phyloP scores from a whole-genome alignment of 345 rosid genomes.

The Theobroma cacao region DNA sequence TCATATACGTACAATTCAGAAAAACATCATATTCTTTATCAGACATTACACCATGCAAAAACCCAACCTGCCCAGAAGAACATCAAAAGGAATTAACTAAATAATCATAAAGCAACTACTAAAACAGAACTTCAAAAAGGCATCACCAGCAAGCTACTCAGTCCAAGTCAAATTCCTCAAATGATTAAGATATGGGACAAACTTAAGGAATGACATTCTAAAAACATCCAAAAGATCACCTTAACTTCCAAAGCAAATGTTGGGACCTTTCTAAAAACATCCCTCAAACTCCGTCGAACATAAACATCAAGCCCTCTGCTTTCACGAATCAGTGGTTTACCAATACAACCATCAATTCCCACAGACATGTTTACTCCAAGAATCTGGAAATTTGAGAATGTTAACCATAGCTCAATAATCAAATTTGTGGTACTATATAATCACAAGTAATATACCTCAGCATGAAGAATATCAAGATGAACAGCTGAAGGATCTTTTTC shows the following conservation, averaged over 20 bases:
- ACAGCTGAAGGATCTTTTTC: slow-evolving; percentile 93
- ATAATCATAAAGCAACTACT: neutral
- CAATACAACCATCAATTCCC: slow-evolving; percentile 76
- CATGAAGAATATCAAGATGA: slow-evolving; percentile 89
- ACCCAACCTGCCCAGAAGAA: slow-evolving; percentile 68
- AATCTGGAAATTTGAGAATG: slow-evolving; percentile 52
- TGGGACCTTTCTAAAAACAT: slow-evolving; percentile 92
- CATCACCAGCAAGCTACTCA: neutral
- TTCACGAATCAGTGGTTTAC: slow-evolving; percentile 88
- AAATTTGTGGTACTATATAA: slow-evolving; percentile 9
- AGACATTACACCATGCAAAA: slow-evolving; percentile 79
- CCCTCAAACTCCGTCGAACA: slow-evolving; percentile 92
- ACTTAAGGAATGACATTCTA: neutral
- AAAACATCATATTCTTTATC: slow-evolving; percentile 90
- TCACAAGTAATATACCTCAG: slow-evolving; percentile 60
- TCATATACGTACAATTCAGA: slow-evolving; percentile 60
- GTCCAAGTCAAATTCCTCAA: neutral
- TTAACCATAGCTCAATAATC: slow-evolving; percentile 14
- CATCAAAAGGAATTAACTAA: slow-evolving; percentile 9
- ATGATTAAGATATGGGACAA: neutral
- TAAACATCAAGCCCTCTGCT: slow-evolving; percentile 81
- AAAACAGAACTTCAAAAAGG: neutral
- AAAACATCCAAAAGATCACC: slow-evolving; percentile 39
- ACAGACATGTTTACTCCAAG: slow-evolving; percentile 92
- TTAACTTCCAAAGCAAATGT: slow-evolving; percentile 84